These are phyloP conservation scores for Curvularia spicifera DNA, from an alignment of 2,329 filamentous ascomycete species.

Conservation along the genomic window DNA sequence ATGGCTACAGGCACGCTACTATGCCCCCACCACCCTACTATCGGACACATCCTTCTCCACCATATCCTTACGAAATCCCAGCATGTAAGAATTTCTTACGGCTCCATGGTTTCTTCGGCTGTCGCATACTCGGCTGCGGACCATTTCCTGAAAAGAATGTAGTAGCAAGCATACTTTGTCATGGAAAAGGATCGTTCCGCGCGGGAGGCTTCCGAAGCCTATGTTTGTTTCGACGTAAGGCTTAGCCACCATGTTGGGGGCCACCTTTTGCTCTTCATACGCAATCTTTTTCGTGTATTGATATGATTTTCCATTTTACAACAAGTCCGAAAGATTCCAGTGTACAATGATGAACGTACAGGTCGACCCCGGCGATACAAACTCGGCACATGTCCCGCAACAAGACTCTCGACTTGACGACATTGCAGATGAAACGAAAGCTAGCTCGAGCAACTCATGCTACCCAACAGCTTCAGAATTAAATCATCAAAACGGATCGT, in stretches of 20 bases:
- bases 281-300: neutral
- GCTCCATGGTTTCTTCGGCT: neutral
- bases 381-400: neutral
- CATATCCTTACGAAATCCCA: slow-evolving; percentile 9
- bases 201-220: slow-evolving; percentile 6
- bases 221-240: slow-evolving; percentile 1
- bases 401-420: neutral
- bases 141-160: neutral
- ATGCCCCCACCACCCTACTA: neutral
- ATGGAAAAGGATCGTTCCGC: slow-evolving; percentile 2
- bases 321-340: neutral
- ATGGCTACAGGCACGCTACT: neutral
- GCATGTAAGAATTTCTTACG: slow-evolving; percentile 3
- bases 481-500: neutral
- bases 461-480: neutral
- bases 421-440: neutral
- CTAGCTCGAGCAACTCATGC: neutral
- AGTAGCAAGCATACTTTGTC: neutral
- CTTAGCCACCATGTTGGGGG: neutral
- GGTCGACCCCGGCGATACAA: neutral
- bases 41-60: slow-evolving; percentile 1
- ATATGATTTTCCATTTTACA: slow-evolving; percentile 1
- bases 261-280: neutral
- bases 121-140: neutral
- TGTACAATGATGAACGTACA: neutral